Percentiles rank a stretch among this genome's conserved stretches.
phyloP scores from a whole-genome alignment of 163 green algal genomes.

The Prototheca stagnorum region DNA sequence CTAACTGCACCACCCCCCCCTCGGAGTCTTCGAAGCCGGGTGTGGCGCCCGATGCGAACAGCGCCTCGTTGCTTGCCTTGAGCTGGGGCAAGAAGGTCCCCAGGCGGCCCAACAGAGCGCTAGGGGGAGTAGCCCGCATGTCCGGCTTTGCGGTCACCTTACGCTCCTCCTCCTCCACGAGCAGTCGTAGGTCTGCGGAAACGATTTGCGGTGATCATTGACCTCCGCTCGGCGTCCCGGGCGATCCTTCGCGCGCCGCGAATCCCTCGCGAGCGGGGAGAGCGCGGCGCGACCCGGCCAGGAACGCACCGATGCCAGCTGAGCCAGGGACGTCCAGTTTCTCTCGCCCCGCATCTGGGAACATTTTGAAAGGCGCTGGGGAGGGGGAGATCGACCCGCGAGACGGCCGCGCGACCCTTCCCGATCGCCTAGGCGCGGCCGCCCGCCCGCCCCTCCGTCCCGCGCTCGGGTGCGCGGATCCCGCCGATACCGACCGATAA shows the following conservation, averaged over 20 bases:
- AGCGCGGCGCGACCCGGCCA: background rate
- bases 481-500: background rate
- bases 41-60: background rate
- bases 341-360: no score
- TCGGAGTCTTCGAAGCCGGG: conserved; percentile 6
- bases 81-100: conserved; percentile 14
- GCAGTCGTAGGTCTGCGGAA: conserved; percentile 4
- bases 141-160: no score
- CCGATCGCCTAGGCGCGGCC: background rate
- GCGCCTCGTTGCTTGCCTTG: conserved; percentile 8
- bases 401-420: background rate
- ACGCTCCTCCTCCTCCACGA: conserved; percentile 1
- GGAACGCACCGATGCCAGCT: conserved; percentile 1
- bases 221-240: background rate
- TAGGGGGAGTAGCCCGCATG: conserved; percentile 6
- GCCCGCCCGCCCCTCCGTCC: background rate
- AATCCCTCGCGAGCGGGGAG: background rate
- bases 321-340: conserved; percentile 4
- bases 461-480: background rate
- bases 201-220: background rate
- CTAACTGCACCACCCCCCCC: conserved; percentile 11
- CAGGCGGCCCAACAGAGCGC: conserved; percentile 9
- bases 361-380: no score
- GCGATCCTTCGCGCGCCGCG: background rate
- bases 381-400: no score